Evolutionary conservation across 1,284 basidiomycete species (phyloP).

Genomic region (Cutaneotrichosporon curvatum): DNA sequence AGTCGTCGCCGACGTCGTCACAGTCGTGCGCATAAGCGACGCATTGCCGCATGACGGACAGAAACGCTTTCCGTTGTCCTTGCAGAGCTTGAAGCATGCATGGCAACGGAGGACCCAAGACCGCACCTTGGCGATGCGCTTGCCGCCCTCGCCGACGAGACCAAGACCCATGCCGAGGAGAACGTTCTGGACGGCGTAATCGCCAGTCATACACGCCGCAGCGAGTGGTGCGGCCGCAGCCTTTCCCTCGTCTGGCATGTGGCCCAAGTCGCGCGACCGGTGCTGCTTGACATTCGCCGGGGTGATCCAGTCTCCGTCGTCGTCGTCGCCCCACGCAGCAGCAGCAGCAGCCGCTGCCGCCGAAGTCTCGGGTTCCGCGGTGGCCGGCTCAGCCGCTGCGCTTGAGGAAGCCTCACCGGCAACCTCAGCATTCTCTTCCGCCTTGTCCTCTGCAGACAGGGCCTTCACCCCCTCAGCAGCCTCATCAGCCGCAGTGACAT

Average conservation of each 20-base stretch:
- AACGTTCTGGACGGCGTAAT: conserved; percentile 99
- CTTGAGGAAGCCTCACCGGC: conserved; percentile 3
- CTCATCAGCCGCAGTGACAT: conserved; percentile 3
- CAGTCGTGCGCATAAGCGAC: conserved; percentile 82
- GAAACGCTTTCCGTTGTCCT: conserved; percentile 90
- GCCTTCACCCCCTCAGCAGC: conserved; percentile 2
- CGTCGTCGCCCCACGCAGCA: conserved; percentile 48
- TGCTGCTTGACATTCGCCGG: conserved; percentile 78
- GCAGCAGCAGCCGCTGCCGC: conserved; percentile 19
- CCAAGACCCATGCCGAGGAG: conserved; percentile 89
- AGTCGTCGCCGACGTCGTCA: conserved; percentile 66
- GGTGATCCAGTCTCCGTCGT: conserved; percentile 96
- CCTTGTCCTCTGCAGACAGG: conserved; percentile 4
- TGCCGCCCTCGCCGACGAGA: conserved; percentile 85
- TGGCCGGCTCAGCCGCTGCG: not conserved
- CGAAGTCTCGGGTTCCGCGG: not conserved
- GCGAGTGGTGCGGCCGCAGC: conserved; percentile 23
- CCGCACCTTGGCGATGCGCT: conserved; percentile 81
- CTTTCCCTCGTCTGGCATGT: conserved; percentile 53
- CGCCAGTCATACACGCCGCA: conserved; percentile 90
- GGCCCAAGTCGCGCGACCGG: conserved; percentile 79
- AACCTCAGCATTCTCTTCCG: conserved; percentile 40
- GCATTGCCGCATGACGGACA: conserved; percentile 96
- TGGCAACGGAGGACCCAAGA: conserved; percentile 96
- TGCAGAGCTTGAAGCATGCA: conserved; percentile 99